Conservation (phyloP, 192 early-diverging fungal species). For the Piromyces finnis region DNA sequence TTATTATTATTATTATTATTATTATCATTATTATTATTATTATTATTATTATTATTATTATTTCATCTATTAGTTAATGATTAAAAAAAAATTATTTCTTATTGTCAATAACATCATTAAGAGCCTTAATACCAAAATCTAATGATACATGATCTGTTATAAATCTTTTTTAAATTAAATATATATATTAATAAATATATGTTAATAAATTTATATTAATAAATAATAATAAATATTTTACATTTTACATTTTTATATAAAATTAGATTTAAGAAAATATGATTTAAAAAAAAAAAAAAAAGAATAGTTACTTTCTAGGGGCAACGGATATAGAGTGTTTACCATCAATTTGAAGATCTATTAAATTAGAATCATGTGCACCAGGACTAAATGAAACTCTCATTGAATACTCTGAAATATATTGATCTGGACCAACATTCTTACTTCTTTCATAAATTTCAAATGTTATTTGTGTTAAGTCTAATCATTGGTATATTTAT, state of each 20-base stretch:
- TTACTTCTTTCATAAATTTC: slow-evolving; percentile 82
- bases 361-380: slow-evolving; percentile 72
- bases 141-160: neutral
- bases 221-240: too few species aligned
- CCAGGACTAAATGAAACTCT: slow-evolving; percentile 79
- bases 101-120: neutral
- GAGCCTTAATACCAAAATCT: neutral
- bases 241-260: too few species aligned
- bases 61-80: too few species aligned
- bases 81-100: neutral
- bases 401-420: slow-evolving; percentile 60
- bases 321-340: slow-evolving; percentile 69
- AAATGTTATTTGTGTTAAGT: slow-evolving; percentile 93
- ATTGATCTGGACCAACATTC: slow-evolving; percentile 10
- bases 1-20: too few species aligned
- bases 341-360: slow-evolving; percentile 71
- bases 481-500: slow-evolving; percentile 10
- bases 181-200: too few species aligned
- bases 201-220: too few species aligned
- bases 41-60: too few species aligned
- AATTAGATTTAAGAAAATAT: too few species aligned
- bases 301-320: slow-evolving; percentile 37
- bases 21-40: too few species aligned
- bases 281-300: neutral
- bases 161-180: neutral